Evolutionary conservation across 2,329 filamentous ascomycete genomes (phyloP), one percentile per base, ranked within the genome.

Genomic region (Trichocomaceae sp.): DNA sequence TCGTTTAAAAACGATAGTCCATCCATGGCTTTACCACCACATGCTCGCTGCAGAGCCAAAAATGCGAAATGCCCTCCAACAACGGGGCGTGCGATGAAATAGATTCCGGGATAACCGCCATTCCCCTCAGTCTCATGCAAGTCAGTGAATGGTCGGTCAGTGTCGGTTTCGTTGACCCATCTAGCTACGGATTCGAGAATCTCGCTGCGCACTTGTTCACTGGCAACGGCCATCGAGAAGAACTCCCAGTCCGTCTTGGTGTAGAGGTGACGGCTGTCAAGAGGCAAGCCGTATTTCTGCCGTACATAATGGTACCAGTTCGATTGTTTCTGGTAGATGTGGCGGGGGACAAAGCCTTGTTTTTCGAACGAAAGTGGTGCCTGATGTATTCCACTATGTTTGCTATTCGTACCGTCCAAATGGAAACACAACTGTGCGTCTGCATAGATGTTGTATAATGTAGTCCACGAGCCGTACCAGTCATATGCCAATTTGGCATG

Each of bases 221-320:
- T 84, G 3, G 88, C 82, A 5, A 95, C 86, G 1, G 89, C 87
- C 47, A 90, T 89, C 0, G 88, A 87, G 69, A 93, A 91, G 68
- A 95, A 90, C 63, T 93, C 86, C 90, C 90, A 95, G 72, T 95
- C 90, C 29, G 86, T 90, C 73, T 95, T 95, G 33, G 88, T 86
- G 70, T 93, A 93, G 2, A 92, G 70, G 69, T 93, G 88, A 44
- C 90, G 82, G 61, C 82, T 87, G 70, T 95, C 90, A 7, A 95
- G 80, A 0, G 90, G 89, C 3, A 95, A 74, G 1, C 90, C 90
- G 69, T 92, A 95, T 63, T 82, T 84, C 68, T 95, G 88, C 60
- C 88, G 81, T 9, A 92, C 88, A 13, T 82, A 79, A 59, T 82
- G 78, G 73, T 95, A 95, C 88, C 87, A 95, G 56, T 84, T 78